Conservation (phyloP, 371 early-diverging fungal species). For the Homolaphlyctis polyrhiza region DNA sequence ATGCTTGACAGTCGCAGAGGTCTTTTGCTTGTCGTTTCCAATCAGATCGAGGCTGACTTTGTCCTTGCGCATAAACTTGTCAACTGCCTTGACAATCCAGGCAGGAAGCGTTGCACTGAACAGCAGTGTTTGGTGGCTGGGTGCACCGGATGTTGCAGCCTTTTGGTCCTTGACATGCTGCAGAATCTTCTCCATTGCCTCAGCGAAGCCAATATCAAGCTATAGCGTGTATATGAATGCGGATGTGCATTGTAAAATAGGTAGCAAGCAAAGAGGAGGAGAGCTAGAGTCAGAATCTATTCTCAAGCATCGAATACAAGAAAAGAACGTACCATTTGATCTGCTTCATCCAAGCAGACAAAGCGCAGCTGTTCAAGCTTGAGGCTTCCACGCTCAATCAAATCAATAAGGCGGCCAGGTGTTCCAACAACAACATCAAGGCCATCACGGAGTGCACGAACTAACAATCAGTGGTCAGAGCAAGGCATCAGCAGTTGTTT, state of each 20-base stretch:
- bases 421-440: constrained; percentile 96
- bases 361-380: constrained; percentile 65
- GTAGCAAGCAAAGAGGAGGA: neutral
- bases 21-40: constrained; percentile 68
- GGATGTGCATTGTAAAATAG: neutral
- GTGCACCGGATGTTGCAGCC: constrained; percentile 40
- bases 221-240: constrained; percentile 52
- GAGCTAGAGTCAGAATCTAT: neutral
- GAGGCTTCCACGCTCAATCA: constrained; percentile 81
- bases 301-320: constrained; percentile 20
- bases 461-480: too few species aligned
- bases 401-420: constrained; percentile 95
- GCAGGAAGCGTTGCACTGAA: constrained; percentile 85
- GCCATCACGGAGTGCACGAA: constrained; percentile 73
- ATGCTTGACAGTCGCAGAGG: constrained; percentile 73
- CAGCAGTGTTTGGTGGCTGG: constrained; percentile 71
- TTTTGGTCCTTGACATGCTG: constrained; percentile 73
- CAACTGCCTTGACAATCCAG: constrained; percentile 76
- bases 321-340: constrained; percentile 52
- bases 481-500: too few species aligned
- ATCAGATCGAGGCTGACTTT: constrained; percentile 77
- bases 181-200: constrained; percentile 81
- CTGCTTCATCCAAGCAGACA: constrained; percentile 93
- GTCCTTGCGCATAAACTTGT: constrained; percentile 80
- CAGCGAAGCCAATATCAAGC: constrained; percentile 94